Base-by-base conservation (phyloP, 2,329 filamentous ascomycete species). In the Cytospora mali region DNA sequence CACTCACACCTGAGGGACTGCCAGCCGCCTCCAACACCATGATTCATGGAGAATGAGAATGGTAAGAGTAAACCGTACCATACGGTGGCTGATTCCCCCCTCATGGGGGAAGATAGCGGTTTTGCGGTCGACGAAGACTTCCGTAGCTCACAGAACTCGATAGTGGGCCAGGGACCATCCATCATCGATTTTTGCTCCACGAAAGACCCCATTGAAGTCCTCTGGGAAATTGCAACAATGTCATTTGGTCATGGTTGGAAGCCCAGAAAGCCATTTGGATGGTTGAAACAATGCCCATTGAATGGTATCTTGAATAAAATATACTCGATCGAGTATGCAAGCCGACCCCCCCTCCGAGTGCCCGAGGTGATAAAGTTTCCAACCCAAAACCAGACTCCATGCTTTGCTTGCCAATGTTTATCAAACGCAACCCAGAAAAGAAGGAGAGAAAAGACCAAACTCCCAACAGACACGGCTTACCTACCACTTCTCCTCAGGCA, bases 401-500 rank as follows among this genome's bases (percentile, higher is more conserved):
- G 62, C 51, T 59, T 58, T 25, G 25, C 49, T 27, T 27, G 31
- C 25, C 42, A 46, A n/a, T 46, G 42, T 46, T n/a, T 23, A 46
- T 23, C 42, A 9, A 46, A 46, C 42, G n/a, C n/a, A 46, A 46
- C 18, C n/a, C 42, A 4, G 9, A 21, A n/a, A 16, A 31, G n/a
- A 53, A 53, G 25, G 4, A 52, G 3, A 50, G 6, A 9, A 42
- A n/a, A 29, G 14, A 6, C 29, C 27, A 27, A 42, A 39, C 14
- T 16, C 18, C 55, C n/a, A 13, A 10, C 29, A 31, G 25, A 29
- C 7, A 16, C 1, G 16, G n/a, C 23, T 59, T 42, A 62, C 27
- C 14, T 62, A 7, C 42, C 53, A n/a, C n/a, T n/a, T n/a, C 14
- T 67, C 62, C 16, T 69, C 66, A 21, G 31, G 58, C 33, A 69